Percentiles rank a stretch among this genome's conserved stretches.
These are phyloP conservation scores for Melastoma candidum DNA, from an alignment of 441 rosid species.

Conservation along the genomic window DNA sequence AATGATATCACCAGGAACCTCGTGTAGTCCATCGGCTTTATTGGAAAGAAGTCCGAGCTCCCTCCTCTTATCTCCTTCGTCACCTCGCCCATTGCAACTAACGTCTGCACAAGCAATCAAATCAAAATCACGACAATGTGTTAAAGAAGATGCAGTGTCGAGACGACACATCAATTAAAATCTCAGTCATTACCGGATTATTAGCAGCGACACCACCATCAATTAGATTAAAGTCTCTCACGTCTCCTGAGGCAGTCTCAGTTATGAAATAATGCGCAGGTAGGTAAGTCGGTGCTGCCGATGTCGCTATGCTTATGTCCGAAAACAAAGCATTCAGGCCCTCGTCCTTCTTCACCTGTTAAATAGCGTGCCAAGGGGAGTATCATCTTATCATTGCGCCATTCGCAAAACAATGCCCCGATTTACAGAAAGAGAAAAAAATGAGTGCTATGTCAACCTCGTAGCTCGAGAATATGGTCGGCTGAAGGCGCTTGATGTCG, in stretches of 20 bases:
- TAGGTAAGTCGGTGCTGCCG: slow-evolving; percentile 15
- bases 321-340: slow-evolving; percentile 10
- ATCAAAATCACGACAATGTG: neutral
- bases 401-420: no score
- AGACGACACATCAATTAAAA: neutral
- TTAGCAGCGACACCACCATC: slow-evolving; percentile 17
- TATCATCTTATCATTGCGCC: neutral
- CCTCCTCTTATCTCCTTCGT: slow-evolving; percentile 5
- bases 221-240: slow-evolving; percentile 12
- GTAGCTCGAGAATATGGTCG: slow-evolving; percentile 60
- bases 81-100: slow-evolving; percentile 17
- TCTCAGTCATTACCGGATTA: slow-evolving; percentile 10
- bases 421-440: neutral
- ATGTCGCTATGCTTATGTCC: slow-evolving; percentile 14
- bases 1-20: slow-evolving; percentile 8
- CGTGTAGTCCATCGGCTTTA: slow-evolving; percentile 7
- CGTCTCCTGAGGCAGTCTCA: neutral
- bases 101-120: slow-evolving; percentile 4
- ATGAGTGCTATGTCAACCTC: slow-evolving; percentile 26
- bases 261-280: slow-evolving; percentile 10
- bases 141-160: neutral
- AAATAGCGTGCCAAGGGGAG: neutral
- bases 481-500: slow-evolving; percentile 67
- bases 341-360: neutral
- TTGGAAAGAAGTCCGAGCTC: no score